Evolutionary conservation across 2,329 filamentous ascomycete species (phyloP), one percentile per base, ranked within the genome.

Genomic region (Penicillium vulpinum): DNA sequence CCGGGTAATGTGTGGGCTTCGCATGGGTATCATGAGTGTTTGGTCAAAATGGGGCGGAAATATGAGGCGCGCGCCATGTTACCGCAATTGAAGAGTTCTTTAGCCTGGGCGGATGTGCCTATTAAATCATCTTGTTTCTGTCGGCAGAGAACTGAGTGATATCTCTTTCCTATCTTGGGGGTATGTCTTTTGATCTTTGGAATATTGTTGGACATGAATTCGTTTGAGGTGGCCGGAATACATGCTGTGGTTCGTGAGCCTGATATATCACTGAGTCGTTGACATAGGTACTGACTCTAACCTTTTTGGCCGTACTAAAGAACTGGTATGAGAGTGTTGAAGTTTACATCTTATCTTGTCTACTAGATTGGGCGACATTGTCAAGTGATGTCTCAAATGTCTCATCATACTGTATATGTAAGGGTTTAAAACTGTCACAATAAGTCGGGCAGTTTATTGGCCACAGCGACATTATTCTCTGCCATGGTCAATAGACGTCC

Each of bases 1-100:
- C 86, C 83, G 1, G 87, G 86, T 49, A 92, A 92, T 62, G 84
- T 92, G 0, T 92, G 89, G 89, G 82, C 88, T 4, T 71, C 92
- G 56, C 87, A 90, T 65, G 89, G 89, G 0, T 88, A 85, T 62
- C 81, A 90, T 59, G 89, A 92, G 73, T 90, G 89, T 67, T 68
- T 91, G 46, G 61, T 78, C 1, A 83, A 76, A 61, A 67, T 88
- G 13, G 84, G 82, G 0, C 73, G 78, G 18, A 64, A 51, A 2
- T 72, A 70, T 0, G 83, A 85, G 64, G 81, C 80, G 10, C 66
- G 66, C 7, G 74, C 78, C 21, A 64, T 85, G 9, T 65, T 73
- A 56, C 71, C 77, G 58, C 79, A 83, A 67, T 66, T 89, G 59
- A 76, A 75, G 56, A 56, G 79, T 54, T 82, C 82, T 2, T 60